These are phyloP conservation scores for Vinca major DNA, from an alignment of 305 asterid genomes.

Conservation along the genomic window DNA sequence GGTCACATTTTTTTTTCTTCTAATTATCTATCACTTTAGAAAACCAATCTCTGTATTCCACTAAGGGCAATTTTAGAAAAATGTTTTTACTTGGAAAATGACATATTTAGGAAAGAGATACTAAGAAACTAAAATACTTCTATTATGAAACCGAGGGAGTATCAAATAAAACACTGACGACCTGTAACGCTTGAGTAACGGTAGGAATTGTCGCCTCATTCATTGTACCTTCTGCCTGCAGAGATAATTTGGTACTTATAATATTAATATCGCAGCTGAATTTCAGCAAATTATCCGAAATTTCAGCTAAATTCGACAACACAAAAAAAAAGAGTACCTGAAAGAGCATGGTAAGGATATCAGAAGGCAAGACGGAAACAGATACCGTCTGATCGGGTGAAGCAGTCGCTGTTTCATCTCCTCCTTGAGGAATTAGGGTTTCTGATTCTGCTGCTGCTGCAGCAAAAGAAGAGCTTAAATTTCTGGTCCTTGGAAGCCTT, in stretches of 20 bases:
- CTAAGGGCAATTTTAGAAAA: no score
- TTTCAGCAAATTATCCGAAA: background rate
- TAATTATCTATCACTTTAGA: no score
- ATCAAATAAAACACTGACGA: conserved; percentile 14
- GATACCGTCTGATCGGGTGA: conserved; percentile 50
- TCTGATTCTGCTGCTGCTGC: conserved; percentile 46
- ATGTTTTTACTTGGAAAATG: no score
- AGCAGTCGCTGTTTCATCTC: conserved; percentile 23
- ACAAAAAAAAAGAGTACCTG: conserved; percentile 43
- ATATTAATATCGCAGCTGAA: background rate
- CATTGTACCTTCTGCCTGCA: conserved; percentile 88
- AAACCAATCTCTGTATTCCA: no score
- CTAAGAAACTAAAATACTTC: background rate
- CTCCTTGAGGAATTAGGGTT: conserved; percentile 15
- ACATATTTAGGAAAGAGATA: background rate
- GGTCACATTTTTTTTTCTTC: no score
- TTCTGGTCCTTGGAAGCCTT: conserved; percentile 3
- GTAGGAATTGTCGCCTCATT: conserved; percentile 50
- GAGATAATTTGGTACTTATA: conserved; percentile 8
- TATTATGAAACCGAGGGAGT: background rate
- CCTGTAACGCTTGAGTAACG: conserved; percentile 71
- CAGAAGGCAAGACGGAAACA: conserved; percentile 72
- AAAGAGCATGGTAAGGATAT: conserved; percentile 73
- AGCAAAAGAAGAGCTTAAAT: conserved; percentile 13
- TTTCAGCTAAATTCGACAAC: background rate